Evolutionary conservation across 2,329 filamentous ascomycete species (phyloP).

Genomic region (Achaetomium macrosporum): DNA sequence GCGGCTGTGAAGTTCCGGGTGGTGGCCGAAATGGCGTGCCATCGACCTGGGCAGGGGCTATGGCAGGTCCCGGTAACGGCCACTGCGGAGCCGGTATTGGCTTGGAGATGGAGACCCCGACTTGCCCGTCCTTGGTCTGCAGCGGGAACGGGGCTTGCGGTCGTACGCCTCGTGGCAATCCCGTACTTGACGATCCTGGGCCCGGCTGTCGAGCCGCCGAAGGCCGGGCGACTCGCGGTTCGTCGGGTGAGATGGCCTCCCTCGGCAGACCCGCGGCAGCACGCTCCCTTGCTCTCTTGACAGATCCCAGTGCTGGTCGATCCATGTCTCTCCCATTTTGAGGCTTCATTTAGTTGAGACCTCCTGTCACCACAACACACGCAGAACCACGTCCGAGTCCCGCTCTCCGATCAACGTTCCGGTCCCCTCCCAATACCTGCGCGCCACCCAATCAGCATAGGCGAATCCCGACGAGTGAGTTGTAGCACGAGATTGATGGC

Average conservation of each 20-base stretch:
- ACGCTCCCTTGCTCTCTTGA: slow-evolving; percentile 50
- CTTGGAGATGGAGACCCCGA: slow-evolving; percentile 45
- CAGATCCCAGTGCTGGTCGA: slow-evolving; percentile 41
- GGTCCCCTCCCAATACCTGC: slow-evolving; percentile 11
- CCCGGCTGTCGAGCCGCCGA: slow-evolving; percentile 30
- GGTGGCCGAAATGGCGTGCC: slow-evolving; percentile 45
- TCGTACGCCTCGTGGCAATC: slow-evolving; percentile 28
- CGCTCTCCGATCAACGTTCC: slow-evolving; percentile 17
- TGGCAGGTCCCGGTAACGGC: slow-evolving; percentile 42
- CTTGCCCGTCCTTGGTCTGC: slow-evolving; percentile 35
- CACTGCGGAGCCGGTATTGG: slow-evolving; percentile 50
- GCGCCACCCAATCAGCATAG: slow-evolving; percentile 23
- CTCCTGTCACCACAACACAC: slow-evolving; percentile 25
- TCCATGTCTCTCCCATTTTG: slow-evolving; percentile 52
- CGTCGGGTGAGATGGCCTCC: slow-evolving; percentile 13
- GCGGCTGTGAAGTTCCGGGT: slow-evolving; percentile 45
- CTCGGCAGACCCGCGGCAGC: slow-evolving; percentile 36
- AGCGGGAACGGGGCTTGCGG: slow-evolving; percentile 31
- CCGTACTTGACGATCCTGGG: too few relatives aligned
- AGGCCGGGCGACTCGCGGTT: slow-evolving; percentile 27
- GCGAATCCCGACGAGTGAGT: slow-evolving; percentile 13
- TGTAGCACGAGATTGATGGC: slow-evolving; percentile 12
- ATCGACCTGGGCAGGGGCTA: slow-evolving; percentile 30
- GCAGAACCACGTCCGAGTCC: slow-evolving; percentile 22
- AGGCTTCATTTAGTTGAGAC: slow-evolving; percentile 47